Base-by-base conservation (phyloP, 2,329 filamentous ascomycete species). In the Rhynchosporium agropyri region DNA sequence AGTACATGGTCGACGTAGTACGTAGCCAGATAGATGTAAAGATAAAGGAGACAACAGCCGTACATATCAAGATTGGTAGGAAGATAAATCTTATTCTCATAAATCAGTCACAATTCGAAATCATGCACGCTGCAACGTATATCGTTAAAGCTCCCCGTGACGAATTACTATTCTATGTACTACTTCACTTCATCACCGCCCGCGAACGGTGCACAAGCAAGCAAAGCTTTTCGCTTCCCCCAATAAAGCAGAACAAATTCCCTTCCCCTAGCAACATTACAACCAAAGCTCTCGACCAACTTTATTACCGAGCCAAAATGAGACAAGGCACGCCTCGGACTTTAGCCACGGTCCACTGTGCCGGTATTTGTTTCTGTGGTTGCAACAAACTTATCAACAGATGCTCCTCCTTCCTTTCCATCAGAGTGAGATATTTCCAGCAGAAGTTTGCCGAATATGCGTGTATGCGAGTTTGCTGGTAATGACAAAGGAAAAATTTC, bases 101-200 rank as follows among this genome's bases (percentile, higher is more conserved):
- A 20, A 20, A 20, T 20, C 20, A 20, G 20, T 20, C 20, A 20
- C 20, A 20, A 20, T 20, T 20, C 20, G 20, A 20, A 20, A 20
- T 20, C 20, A 20, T 20, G 20, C 20, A 20, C 20, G 1, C 20
- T 20, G 20, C 20, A 20, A 20, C 20, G 20, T 20, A 20, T 20
- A 61, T 55, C 57, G 61, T 65, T 65, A 65, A 63, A 58, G 57
- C 40, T 65, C 53, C 49, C 58, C 42, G 50, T 46, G 20, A 20
- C 20, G 20, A 20, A 65, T 65, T 65, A 65, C 42, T 65, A 61
- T 28, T 63, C 60, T 65, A 65, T 65, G n/a, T 65, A 65, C 29
- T 49, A 36, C 29, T 51, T 29, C 62, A 43, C n/a, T 40, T 20
- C 42, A 15, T 36, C 38, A 7, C n/a, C 50, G 36, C 36, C 43